A percentile compares a stretch with the other conserved stretches of the same genome.
Conservation (phyloP, 2,329 filamentous ascomycete species). For the Talaromyces sp. region DNA sequence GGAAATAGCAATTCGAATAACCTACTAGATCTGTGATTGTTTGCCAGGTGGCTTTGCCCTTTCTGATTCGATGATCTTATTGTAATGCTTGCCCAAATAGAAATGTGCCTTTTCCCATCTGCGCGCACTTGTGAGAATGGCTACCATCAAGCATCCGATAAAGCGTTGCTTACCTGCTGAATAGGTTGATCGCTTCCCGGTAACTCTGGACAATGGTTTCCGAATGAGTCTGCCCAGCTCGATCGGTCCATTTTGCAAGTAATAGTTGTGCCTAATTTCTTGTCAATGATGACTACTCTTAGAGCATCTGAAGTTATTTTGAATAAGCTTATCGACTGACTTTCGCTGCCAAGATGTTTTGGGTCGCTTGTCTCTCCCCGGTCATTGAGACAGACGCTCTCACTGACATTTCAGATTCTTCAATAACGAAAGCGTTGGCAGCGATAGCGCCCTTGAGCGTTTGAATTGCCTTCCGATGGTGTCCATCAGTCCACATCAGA, state of each 20-base stretch:
- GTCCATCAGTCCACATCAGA: constrained; percentile 86
- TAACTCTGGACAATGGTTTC: constrained; percentile 76
- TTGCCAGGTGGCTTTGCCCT: constrained; percentile 71
- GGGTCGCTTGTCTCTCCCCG: constrained; percentile 42
- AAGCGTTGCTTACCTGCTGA: constrained; percentile 29
- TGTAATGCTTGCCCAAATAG: constrained; percentile 94
- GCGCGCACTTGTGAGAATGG: constrained; percentile 12
- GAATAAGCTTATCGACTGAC: constrained; percentile 25
- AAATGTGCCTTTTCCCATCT: constrained; percentile 97
- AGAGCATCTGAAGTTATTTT: neutral
- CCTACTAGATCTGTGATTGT: constrained; percentile 66
- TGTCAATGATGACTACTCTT: constrained; percentile 18
- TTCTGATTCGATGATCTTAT: constrained; percentile 89
- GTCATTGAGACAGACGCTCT: constrained; percentile 35
- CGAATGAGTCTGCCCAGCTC: constrained; percentile 87
- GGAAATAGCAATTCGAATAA: neutral
- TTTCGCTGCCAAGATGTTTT: constrained; percentile 51
- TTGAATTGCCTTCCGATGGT: constrained; percentile 92
- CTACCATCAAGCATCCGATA: neutral
- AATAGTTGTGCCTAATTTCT: constrained; percentile 67
- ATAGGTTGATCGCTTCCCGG: constrained; percentile 60
- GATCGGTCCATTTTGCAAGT: constrained; percentile 94
- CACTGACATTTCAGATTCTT: constrained; percentile 37
- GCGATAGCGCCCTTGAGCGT: constrained; percentile 82
- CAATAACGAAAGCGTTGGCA: constrained; percentile 66